Base-by-base conservation (phyloP, 768 basidiomycete genomes). In the Pisolithus orientalis region DNA sequence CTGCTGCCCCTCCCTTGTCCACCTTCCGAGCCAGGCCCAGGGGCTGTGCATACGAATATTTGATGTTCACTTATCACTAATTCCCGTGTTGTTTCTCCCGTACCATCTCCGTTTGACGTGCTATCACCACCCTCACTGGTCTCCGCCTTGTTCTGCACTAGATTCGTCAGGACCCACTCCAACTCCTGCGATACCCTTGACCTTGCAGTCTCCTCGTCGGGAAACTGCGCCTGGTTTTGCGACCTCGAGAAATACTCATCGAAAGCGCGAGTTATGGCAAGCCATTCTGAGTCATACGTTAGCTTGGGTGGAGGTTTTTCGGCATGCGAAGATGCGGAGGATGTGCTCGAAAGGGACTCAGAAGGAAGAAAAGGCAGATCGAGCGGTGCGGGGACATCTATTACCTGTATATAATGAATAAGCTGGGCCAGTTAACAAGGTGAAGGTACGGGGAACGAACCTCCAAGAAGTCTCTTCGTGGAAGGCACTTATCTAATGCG, bases 401-500 rank as follows among this genome's bases (percentile, higher is more conserved):
- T 65, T 8, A 93, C 78, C 91, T 93, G 57, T 5, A n/a, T 48
- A 1, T 25, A 9, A 31, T 42, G 21, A 25, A 25, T 47, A 8
- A 52, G 9, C 7, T 25, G n/a, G n/a, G 5, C 2, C 11, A 24
- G 24, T 31, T 11, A 44, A 51, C 6, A 21, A 24, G 25, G 11
- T 42, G 24, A 45, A 17, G 10, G 13, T n/a, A 44, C 21, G 39
- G 31, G 42, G 32, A 34, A 53, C 66, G 39, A 55, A 89, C 91
- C 78, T 95, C 91, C 16, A 96, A 74, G 65, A 90, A 95, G 44
- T 85, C 78, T 49, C 87, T 80, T 6, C 72, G 75, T 0, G 82
- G 82, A 4, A 91, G 76, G 56, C 93, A 95, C 66, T 97, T 97
- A 68, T 94, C 92, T 4, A 98, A 72, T 5, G 94, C 94, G 14